Percentiles rank a stretch among this genome's conserved stretches.
Evolutionary conservation across 495 filamentous ascomycete species (phyloP).

Genomic region (Penicillium argentinense): DNA sequence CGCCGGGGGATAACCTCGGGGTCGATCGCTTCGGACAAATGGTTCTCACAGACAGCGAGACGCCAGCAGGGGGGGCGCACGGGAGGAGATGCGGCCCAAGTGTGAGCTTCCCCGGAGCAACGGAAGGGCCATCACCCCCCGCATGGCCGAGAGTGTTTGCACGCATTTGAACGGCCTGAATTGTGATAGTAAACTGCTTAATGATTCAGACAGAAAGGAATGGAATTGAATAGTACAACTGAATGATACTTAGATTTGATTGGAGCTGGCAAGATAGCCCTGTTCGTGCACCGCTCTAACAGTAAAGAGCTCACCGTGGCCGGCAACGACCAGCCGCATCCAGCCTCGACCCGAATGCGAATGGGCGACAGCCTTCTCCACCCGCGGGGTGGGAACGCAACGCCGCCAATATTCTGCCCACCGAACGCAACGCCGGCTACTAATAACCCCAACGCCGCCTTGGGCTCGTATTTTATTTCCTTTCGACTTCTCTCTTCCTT

Average conservation of each 20-base stretch:
- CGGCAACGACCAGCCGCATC: background rate
- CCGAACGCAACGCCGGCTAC: background rate
- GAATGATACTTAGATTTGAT: no score
- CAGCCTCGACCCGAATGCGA: constrained; percentile 2
- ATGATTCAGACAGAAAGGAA: constrained; percentile 1
- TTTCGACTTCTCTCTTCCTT: background rate
- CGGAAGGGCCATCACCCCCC: constrained; percentile 41
- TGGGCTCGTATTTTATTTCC: background rate
- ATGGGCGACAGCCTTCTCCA: constrained; percentile 3
- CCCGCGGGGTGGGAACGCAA: no score
- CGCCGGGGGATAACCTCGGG: background rate
- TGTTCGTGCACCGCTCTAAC: no score
- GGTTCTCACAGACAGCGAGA: constrained; percentile 9
- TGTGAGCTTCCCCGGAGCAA: constrained; percentile 41
- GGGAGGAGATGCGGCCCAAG: background rate
- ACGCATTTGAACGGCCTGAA: no score
- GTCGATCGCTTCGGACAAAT: constrained; percentile 19
- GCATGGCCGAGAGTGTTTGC: constrained; percentile 36
- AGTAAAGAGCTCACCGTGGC: background rate
- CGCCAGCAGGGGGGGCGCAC: background rate
- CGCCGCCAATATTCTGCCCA: no score
- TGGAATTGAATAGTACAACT: no score
- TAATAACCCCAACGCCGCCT: background rate
- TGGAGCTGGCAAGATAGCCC: no score
- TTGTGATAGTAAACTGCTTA: no score